A percentile compares a stretch with the other conserved stretches of the same genome.
Evolutionary conservation across 2,329 filamentous ascomycete genomes (phyloP).

Genomic region (Clonostachys solani): DNA sequence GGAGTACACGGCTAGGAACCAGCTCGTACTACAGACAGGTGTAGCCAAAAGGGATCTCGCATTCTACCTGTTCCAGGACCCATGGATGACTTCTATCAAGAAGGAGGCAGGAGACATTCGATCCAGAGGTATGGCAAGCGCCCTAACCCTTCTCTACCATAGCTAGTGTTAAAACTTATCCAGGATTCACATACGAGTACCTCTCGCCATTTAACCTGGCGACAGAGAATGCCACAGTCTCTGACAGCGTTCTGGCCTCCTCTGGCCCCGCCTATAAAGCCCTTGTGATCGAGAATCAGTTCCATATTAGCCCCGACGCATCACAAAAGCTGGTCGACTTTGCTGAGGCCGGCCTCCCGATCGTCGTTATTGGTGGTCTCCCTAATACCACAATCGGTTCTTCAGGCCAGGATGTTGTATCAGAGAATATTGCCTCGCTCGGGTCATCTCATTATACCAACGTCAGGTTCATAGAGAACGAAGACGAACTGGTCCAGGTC

Average conservation of each 20-base stretch:
- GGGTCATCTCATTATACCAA: too few relatives aligned
- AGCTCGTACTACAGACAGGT: not conserved
- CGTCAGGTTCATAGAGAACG: not conserved
- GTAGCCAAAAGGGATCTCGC: not conserved
- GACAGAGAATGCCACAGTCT: not conserved
- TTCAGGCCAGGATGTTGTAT: not conserved
- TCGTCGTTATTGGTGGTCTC: not conserved
- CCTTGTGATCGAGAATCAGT: not conserved
- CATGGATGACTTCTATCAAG: not conserved
- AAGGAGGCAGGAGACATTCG: not conserved
- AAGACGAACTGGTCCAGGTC: not conserved
- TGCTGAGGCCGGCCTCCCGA: not conserved
- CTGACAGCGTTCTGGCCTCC: not conserved
- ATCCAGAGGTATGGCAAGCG: not conserved
- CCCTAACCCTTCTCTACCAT: not conserved
- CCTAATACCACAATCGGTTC: not conserved
- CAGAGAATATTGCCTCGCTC: not conserved
- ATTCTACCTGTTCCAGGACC: not conserved
- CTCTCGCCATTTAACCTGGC: not conserved
- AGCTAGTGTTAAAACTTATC: not conserved
- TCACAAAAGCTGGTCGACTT: not conserved
- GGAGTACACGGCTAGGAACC: not conserved
- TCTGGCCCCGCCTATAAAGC: not conserved
- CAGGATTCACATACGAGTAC: not conserved
- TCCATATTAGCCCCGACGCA: not conserved